A percentile compares a stretch with the other conserved stretches of the same genome.
Conservation (phyloP, 2,329 filamentous ascomycete genomes). For the Nannizziopsis barbatae region DNA sequence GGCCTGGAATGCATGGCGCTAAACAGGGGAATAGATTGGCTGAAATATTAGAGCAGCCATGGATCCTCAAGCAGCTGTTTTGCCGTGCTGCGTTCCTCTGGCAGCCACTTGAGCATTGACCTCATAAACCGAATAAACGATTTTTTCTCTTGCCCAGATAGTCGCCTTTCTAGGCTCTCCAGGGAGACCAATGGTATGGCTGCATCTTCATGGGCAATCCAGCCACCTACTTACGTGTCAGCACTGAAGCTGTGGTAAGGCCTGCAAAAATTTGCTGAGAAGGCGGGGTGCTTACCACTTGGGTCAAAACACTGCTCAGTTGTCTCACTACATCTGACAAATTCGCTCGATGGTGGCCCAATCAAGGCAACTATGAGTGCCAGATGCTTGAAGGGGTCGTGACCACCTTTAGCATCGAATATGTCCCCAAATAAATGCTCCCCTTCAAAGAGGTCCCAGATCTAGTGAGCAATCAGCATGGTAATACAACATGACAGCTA, state of each 20-base stretch:
- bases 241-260: too few relatives aligned
- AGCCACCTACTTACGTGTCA: slow-evolving; percentile 14
- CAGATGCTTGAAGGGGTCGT: slow-evolving; percentile 22
- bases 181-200: slow-evolving; percentile 18
- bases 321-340: slow-evolving; percentile 22
- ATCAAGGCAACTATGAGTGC: slow-evolving; percentile 22
- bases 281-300: slow-evolving; percentile 16
- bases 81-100: slow-evolving; percentile 30
- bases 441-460: slow-evolving; percentile 15
- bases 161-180: slow-evolving; percentile 16
- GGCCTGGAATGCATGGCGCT: too few relatives aligned
- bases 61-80: slow-evolving; percentile 30
- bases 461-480: slow-evolving; percentile 6
- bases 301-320: slow-evolving; percentile 22
- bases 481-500: not conserved
- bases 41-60: too few relatives aligned
- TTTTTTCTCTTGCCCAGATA: slow-evolving; percentile 16
- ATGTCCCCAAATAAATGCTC: slow-evolving; percentile 16
- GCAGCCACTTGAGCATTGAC: slow-evolving; percentile 31
- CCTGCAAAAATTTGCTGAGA: not conserved
- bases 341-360: slow-evolving; percentile 21
- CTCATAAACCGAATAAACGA: slow-evolving; percentile 27
- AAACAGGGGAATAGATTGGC: too few relatives aligned
- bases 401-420: slow-evolving; percentile 16
- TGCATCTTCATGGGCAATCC: slow-evolving; percentile 19